These are phyloP conservation scores for Claviceps fusiformis DNA, from an alignment of 2,329 filamentous ascomycete species.

Conservation along the genomic window DNA sequence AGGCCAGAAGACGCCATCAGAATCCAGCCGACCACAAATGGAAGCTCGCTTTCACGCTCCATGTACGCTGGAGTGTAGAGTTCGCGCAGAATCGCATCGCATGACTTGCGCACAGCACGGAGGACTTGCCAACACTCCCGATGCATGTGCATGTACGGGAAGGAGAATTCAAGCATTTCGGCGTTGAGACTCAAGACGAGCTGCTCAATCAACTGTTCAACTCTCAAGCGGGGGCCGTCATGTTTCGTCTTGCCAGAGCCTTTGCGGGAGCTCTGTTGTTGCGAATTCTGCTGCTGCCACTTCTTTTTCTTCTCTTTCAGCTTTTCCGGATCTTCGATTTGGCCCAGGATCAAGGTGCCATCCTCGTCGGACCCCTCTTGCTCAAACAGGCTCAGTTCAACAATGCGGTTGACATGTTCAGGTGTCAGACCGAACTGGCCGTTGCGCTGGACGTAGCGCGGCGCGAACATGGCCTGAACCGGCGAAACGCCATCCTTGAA, in stretches of 20 bases:
- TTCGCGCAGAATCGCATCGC: slow-evolving; percentile 17
- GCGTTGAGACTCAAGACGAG: slow-evolving; percentile 21
- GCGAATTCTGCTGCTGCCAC: neutral
- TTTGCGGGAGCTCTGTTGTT: neutral
- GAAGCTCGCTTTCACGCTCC: slow-evolving; percentile 24
- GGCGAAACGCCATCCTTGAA: slow-evolving; percentile 15
- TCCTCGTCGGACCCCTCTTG: slow-evolving; percentile 9
- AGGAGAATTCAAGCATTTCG: slow-evolving; percentile 23
- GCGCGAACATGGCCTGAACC: slow-evolving; percentile 23
- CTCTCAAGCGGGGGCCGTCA: slow-evolving; percentile 3
- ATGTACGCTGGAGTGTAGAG: slow-evolving; percentile 22
- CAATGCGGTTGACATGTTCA: neutral
- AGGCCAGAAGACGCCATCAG: slow-evolving; percentile 14
- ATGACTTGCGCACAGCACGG: slow-evolving; percentile 16
- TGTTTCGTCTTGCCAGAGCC: neutral
- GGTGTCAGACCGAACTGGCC: neutral
- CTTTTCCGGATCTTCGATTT: slow-evolving; percentile 10
- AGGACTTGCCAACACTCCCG: slow-evolving; percentile 26
- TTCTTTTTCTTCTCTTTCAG: slow-evolving; percentile 4
- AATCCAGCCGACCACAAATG: slow-evolving; percentile 26
- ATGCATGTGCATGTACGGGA: slow-evolving; percentile 29
- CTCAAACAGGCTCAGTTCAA: slow-evolving; percentile 2
- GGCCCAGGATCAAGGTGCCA: slow-evolving; percentile 4
- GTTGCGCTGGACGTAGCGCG: neutral
- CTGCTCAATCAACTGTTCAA: slow-evolving; percentile 16